Base-by-base conservation (phyloP, 371 early-diverging fungal species). In the Mortierella sp. region DNA sequence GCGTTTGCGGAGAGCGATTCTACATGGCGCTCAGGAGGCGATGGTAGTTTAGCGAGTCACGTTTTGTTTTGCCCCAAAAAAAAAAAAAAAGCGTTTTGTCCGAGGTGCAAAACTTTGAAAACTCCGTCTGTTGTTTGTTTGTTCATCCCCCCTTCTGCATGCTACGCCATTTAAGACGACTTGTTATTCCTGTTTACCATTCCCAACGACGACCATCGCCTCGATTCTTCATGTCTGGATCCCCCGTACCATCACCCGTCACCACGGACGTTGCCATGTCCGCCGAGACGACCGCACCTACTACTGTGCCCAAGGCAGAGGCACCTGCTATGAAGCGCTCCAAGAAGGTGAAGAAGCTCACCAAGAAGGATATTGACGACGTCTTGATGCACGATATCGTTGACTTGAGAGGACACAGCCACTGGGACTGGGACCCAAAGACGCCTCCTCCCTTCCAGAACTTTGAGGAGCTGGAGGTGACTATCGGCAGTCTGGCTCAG, bases 381-480 rank as follows among this genome's bases (percentile, higher is more conserved):
- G 83, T 83, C n/a, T 40, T 83, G 70, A 78, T 83, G 83, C 68
- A 75, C 39, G 83, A 83, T 63, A 83, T 83, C 34, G 58, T 83
- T n/a, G 83, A 77, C 19, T 19, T 83, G 45, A 53, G 83, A 50
- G 83, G 83, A n/a, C 83, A 83, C 34, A 74, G 67, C 39, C 75
- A 83, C 55, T 83, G 83, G 83, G 71, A 74, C 55, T 83, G 83
- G 83, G 79, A 83, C n/a, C 72, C 83, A 47, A 75, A 67, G 41
- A 83, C 75, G 7, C 83, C 83, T 3, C 71, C 83, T 37, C 83
- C 83, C 11, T 83, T 83, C 64, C 83, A 83, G 52, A 83, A 83
- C 73, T 83, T 78, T 73, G 83, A 83, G 29, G 83, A 83, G 64
- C 67, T 83, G 2, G 83, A 83, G 63, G 83, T 78, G 8, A 75